phyloP scores from a whole-genome alignment of 176 grass and related monocot species.

The Metroxylon sagu region DNA sequence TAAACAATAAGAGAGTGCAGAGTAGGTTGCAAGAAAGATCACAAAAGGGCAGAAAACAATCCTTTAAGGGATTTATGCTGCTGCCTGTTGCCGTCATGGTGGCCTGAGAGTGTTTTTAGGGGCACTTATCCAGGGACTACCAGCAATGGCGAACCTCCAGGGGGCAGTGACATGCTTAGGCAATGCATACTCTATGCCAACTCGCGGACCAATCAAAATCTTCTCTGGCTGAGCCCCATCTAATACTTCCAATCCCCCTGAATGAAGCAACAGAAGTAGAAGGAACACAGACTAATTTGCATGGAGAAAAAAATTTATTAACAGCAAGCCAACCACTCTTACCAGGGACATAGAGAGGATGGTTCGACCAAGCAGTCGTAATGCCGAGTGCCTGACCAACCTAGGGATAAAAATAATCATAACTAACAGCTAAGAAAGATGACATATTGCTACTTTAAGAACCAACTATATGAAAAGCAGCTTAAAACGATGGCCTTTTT shows the following conservation, averaged over 20 bases:
- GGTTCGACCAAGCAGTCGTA: constrained; percentile 78
- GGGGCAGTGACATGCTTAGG: constrained; percentile 55
- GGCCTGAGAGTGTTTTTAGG: constrained; percentile 58
- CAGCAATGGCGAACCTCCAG: constrained; percentile 74
- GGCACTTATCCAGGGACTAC: constrained; percentile 72
- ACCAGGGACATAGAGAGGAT: constrained; percentile 72
- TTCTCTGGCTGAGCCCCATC: constrained; percentile 58
- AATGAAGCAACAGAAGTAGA: background rate
- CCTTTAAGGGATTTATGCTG: no score
- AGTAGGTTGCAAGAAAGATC: no score
- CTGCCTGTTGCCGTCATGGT: constrained; percentile 4
- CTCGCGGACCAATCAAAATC: constrained; percentile 67
- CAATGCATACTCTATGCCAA: constrained; percentile 71
- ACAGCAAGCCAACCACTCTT: background rate
- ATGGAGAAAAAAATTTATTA: no score
- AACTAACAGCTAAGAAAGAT: no score
- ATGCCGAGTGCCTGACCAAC: constrained; percentile 91
- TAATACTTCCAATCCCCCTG: constrained; percentile 78
- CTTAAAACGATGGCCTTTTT: no score
- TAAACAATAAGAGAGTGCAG: no score
- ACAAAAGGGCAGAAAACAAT: no score
- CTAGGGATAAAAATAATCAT: constrained; percentile 24
- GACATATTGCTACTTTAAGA: no score
- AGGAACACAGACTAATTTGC: no score
- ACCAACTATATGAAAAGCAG: no score